Percentiles rank a stretch among this genome's conserved stretches.
These are phyloP conservation scores for Heritiera fomes DNA, from an alignment of 345 rosid species.

Conservation along the genomic window DNA sequence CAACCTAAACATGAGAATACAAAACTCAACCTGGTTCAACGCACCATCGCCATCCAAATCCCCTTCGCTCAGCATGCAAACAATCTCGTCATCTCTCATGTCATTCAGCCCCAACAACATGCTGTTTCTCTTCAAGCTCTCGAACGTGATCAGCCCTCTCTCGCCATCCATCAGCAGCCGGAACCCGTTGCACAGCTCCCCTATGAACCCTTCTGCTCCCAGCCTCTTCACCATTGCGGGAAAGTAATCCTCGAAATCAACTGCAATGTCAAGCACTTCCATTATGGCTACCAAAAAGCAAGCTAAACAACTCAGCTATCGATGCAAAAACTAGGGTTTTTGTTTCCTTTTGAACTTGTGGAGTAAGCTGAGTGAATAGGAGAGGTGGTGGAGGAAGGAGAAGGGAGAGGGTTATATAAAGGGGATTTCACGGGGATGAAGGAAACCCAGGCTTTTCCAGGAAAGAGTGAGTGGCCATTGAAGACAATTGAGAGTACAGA, in stretches of 20 bases:
- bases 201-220: slow-evolving; percentile 56
- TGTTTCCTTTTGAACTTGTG: not conserved
- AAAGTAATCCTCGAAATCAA: slow-evolving; percentile 59
- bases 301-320: not conserved
- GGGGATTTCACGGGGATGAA: slow-evolving; percentile 2
- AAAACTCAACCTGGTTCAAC: slow-evolving; percentile 64
- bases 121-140: slow-evolving; percentile 69
- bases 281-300: not conserved
- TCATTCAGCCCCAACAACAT: slow-evolving; percentile 47
- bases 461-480: slow-evolving; percentile 30
- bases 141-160: slow-evolving; percentile 61
- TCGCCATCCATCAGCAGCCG: slow-evolving; percentile 57
- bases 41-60: slow-evolving; percentile 74
- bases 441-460: slow-evolving; percentile 23
- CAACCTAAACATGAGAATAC: slow-evolving; percentile 64
- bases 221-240: slow-evolving; percentile 56
- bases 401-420: slow-evolving; percentile 27
- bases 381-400: not conserved
- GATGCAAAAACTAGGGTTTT: not conserved
- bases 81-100: slow-evolving; percentile 58
- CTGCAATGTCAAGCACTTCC: slow-evolving; percentile 26
- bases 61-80: slow-evolving; percentile 65
- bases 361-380: not conserved
- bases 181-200: slow-evolving; percentile 61
- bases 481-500: slow-evolving; percentile 21